These are phyloP conservation scores for Pichia sporocuriosa DNA, from an alignment of 805 yeast species.

Conservation along the genomic window DNA sequence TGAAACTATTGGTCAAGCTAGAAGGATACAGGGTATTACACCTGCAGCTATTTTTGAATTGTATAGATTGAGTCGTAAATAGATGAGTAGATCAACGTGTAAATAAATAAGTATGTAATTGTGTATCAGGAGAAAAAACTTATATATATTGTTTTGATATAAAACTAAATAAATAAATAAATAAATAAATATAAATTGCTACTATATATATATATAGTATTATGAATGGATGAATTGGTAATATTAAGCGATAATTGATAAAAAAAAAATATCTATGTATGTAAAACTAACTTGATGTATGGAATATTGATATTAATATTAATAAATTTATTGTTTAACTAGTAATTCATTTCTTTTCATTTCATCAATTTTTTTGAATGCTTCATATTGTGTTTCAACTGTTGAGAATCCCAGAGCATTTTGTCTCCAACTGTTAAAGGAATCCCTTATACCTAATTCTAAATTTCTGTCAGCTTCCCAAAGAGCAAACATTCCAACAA, in stretches of 20 bases:
- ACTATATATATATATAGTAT: no score
- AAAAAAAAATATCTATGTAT: no score
- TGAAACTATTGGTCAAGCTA: slow-evolving; percentile 87
- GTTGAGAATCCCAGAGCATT: slow-evolving; percentile 30
- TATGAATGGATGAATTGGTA: background rate
- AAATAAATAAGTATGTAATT: background rate
- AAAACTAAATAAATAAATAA: background rate
- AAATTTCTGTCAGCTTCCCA: slow-evolving; percentile 33
- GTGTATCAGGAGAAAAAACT: background rate
- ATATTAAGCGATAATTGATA: no score
- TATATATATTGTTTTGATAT: background rate
- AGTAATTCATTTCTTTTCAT: slow-evolving; percentile 21
- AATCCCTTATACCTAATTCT: slow-evolving; percentile 27
- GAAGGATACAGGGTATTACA: slow-evolving; percentile 90
- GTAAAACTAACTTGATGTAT: background rate
- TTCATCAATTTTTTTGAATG: slow-evolving; percentile 29
- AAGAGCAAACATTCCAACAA: slow-evolving; percentile 28
- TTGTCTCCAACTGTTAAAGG: slow-evolving; percentile 25
- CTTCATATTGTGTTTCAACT: slow-evolving; percentile 22
- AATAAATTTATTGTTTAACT: slow-evolving; percentile 1
- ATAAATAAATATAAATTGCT: slow-evolving; percentile 1
- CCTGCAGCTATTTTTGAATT: slow-evolving; percentile 87
- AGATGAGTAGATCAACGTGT: slow-evolving; percentile 2
- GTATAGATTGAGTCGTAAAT: slow-evolving; percentile 44
- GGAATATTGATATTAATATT: background rate